Evolutionary conservation across 495 filamentous ascomycete species (phyloP), one percentile per base, ranked within the genome.

Genomic region (Hapsidospora chrysogenum): DNA sequence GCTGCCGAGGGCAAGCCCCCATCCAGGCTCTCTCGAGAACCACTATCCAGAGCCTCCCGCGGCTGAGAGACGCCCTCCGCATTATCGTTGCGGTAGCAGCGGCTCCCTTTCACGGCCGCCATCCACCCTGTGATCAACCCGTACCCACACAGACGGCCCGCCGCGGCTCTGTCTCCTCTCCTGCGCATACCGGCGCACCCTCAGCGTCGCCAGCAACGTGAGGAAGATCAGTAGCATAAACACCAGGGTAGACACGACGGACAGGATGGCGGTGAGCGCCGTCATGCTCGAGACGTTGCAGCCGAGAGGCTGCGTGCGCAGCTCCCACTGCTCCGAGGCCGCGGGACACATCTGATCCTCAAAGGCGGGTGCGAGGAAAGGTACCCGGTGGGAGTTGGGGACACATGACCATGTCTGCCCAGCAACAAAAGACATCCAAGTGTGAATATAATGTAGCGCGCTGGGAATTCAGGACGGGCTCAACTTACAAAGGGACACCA

Each of bases 231-330:
- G 29, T 21, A 53, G 23, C 4, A 60, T 39, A 5, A 57, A 38
- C 16, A 50, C 13, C 11, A 66, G 45, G 1, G 60, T 63, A 3
- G 48, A 52, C 25, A 45, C 21, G 8, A 67, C 47, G 1, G 57
- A 50, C 2, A 55, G 45, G n/a, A 64, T 32, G 27, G 51, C 50
- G 0, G 57, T 58, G 15, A 69, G 44, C 10, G 50, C 51, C 6
- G 63, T 71, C 29, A 67, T 57, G 11, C 63, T 67, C n/a, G 64
- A 68, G 0, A 68, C 61, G 18, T 59, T 43, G 39, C 66, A 69
- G 4, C 62, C 60, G 2, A 73, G 46, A 10, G 54, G 51, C 14
- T 47, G 49, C 6, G 65, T 56, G 16, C 65, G 57, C 10, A 72
- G 42, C 42, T 70, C 66, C 57, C 62, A 70, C 21, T 59, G 45